Evolutionary conservation across 306 rosid species (phyloP).

Genomic region (Citrullus colocynthis): DNA sequence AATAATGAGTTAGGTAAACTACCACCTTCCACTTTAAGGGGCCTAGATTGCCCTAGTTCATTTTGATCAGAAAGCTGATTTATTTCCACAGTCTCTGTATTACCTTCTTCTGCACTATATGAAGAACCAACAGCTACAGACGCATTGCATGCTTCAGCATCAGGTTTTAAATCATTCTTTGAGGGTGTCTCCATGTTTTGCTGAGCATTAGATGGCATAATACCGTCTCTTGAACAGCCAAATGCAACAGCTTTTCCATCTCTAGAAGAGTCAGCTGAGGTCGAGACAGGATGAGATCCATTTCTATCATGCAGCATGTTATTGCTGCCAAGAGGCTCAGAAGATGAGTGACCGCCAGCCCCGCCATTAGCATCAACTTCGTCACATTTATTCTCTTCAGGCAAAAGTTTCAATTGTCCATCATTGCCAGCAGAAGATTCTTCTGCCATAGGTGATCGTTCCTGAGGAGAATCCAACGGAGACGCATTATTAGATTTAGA

Average conservation of each 20-base stretch:
- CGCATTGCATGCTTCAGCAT: conserved; percentile 15
- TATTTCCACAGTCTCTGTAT: conserved; percentile 25
- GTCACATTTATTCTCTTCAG: conserved; percentile 16
- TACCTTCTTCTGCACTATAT: conserved; percentile 23
- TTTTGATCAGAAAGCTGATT: conserved; percentile 10
- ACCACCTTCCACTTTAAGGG: conserved; percentile 10
- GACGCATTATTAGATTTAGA: conserved; percentile 41
- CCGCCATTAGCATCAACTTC: conserved; percentile 11
- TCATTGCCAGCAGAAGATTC: conserved; percentile 26
- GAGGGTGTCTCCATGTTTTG: conserved; percentile 13
- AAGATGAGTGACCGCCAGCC: background rate
- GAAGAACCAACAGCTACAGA: conserved; percentile 7
- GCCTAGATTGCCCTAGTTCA: conserved; percentile 27
- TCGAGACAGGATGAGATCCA: conserved; percentile 15
- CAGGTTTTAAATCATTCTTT: conserved; percentile 18
- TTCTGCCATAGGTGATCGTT: conserved; percentile 27
- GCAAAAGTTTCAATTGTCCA: conserved; percentile 20
- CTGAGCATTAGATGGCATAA: conserved; percentile 9
- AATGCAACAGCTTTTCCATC: conserved; percentile 16
- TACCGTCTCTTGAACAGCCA: conserved; percentile 7
- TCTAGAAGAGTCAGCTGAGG: conserved; percentile 8
- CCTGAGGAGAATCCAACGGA: conserved; percentile 47
- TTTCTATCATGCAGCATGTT: conserved; percentile 10
- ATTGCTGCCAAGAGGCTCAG: conserved; percentile 13
- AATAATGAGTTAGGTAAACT: conserved; percentile 23